Conservation (phyloP, 108 stramenopile species). For the Nannochloropsis oceanica region DNA sequence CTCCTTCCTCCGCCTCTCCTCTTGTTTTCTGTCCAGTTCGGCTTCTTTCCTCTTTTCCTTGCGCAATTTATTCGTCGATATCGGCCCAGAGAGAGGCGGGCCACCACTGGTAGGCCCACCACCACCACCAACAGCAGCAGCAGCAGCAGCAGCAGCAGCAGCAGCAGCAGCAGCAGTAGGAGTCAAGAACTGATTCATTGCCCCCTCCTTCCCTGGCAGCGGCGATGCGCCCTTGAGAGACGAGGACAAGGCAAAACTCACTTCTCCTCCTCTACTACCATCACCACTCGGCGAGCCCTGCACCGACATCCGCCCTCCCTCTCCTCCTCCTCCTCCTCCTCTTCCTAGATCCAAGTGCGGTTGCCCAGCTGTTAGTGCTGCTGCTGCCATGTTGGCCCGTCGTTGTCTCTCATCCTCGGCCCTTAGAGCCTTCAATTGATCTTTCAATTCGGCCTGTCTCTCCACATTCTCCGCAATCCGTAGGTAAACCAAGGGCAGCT, state of each 20-base stretch:
- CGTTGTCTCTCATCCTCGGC: neutral
- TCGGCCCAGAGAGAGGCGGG: neutral
- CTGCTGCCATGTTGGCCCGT: neutral
- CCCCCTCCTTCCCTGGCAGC: too few relatives aligned
- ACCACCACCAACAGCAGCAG: neutral
- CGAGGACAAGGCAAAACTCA: neutral
- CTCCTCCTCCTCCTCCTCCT: too few relatives aligned
- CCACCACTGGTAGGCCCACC: neutral
- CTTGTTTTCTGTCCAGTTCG: neutral
- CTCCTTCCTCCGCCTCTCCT: neutral
- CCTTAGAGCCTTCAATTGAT: neutral
- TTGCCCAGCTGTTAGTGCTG: neutral
- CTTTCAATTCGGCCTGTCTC: neutral
- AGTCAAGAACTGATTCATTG: neutral
- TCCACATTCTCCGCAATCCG: neutral
- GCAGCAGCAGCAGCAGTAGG: neutral
- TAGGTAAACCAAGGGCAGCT: neutral
- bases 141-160: neutral
- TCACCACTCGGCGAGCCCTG: neutral
- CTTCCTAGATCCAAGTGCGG: neutral
- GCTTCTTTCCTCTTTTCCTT: neutral
- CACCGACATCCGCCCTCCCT: too few relatives aligned
- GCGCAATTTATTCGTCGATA: neutral
- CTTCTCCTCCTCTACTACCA: neutral
- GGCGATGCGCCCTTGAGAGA: neutral